A percentile compares a stretch with the other conserved stretches of the same genome.
Conservation (phyloP, 208 protist genomes). For the Leishmania tropica region DNA sequence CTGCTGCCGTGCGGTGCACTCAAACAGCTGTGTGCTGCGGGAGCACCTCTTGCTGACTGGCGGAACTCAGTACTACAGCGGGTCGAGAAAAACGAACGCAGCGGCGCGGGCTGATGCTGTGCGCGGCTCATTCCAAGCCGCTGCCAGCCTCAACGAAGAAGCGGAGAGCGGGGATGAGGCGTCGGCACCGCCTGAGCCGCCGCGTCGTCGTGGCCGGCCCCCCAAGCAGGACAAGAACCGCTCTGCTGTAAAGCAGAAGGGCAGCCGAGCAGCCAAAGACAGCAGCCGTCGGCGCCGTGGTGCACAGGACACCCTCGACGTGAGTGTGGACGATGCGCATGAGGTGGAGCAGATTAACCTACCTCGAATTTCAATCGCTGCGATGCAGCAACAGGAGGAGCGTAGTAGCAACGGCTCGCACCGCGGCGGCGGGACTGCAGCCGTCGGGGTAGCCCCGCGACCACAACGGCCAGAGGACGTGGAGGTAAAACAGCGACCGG, state of each 20-base stretch:
- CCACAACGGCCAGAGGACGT: conserved; percentile 23
- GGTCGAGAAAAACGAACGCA: neutral
- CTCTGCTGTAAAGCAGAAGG: neutral
- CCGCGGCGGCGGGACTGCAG: neutral
- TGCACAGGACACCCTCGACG: neutral
- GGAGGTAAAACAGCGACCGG: conserved; percentile 23
- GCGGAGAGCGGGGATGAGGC: neutral
- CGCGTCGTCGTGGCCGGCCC: conserved; percentile 12
- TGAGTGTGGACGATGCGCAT: conserved; percentile 14
- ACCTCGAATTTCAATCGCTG: conserved; percentile 39
- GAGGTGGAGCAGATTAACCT: conserved; percentile 23
- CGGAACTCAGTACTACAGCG: conserved; percentile 15
- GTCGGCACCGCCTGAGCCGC: neutral
- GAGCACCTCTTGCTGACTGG: conserved; percentile 47
- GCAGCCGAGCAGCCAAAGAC: conserved; percentile 9
- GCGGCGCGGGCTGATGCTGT: neutral
- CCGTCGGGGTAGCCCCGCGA: neutral
- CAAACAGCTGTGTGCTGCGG: conserved; percentile 67
- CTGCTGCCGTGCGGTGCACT: conserved; percentile 57
- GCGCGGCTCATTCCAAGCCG: neutral
- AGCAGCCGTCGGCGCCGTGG: neutral
- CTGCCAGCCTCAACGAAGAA: neutral
- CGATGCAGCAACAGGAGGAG: conserved; percentile 38
- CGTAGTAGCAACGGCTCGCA: too few relatives aligned
- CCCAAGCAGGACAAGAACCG: conserved; percentile 8